phyloP scores from a whole-genome alignment of 2,329 filamentous ascomycete genomes.

The Decorospora gaudefroyi region DNA sequence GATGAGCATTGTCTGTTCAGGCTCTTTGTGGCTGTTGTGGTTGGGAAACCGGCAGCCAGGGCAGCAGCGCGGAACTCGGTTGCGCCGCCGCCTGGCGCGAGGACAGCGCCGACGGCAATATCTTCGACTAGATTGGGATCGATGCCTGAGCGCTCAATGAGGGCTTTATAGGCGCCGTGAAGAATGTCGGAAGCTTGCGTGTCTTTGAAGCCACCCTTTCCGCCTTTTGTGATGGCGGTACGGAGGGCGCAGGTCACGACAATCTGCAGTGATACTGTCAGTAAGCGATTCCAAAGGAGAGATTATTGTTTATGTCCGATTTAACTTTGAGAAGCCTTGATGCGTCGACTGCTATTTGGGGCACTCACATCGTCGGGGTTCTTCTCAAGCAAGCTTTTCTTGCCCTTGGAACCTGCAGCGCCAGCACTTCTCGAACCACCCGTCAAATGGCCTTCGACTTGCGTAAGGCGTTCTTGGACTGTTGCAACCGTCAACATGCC shows the following conservation, averaged over 20 bases:
- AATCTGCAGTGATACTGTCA: conserved; percentile 52
- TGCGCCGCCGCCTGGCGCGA: conserved; percentile 89
- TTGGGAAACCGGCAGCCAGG: conserved; percentile 88
- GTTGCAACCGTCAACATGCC: conserved; percentile 16
- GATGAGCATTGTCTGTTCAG: conserved; percentile 95
- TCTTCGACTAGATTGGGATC: conserved; percentile 89
- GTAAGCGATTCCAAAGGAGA: background rate
- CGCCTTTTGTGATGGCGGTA: conserved; percentile 88
- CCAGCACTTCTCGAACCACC: conserved; percentile 31
- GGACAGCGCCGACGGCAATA: conserved; percentile 86
- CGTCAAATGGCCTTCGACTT: conserved; percentile 64
- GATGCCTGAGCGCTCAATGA: conserved; percentile 84
- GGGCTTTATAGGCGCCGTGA: conserved; percentile 76
- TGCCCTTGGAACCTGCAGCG: conserved; percentile 45
- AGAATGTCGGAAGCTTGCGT: conserved; percentile 85
- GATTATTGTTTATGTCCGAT: too few species aligned
- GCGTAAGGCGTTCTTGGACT: conserved; percentile 64
- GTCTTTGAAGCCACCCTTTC: conserved; percentile 94
- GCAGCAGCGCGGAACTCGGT: conserved; percentile 95
- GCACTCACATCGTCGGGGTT: conserved; percentile 60
- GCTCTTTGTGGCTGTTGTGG: conserved; percentile 78
- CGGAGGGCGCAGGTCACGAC: conserved; percentile 92
- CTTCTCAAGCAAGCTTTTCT: conserved; percentile 55
- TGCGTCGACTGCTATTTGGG: background rate
- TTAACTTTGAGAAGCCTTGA: background rate